phyloP scores from a whole-genome alignment of 2,329 filamentous ascomycete species.

The Fusarium drepaniforme region DNA sequence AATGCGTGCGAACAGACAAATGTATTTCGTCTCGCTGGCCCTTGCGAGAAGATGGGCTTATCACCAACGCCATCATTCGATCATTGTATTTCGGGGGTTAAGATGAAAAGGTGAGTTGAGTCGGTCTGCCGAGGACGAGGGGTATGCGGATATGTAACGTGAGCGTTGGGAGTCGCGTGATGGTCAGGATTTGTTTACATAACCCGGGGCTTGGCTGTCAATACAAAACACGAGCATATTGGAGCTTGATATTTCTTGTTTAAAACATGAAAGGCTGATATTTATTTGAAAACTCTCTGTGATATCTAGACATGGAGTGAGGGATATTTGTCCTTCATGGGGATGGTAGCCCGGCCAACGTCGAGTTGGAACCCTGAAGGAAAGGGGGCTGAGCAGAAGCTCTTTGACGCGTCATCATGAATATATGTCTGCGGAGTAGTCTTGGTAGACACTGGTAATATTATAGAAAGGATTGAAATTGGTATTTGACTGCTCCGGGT shows the following conservation, averaged over 20 bases:
- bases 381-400: background rate
- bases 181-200: background rate
- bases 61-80: background rate
- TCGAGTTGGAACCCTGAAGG: background rate
- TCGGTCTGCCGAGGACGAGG: background rate
- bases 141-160: background rate
- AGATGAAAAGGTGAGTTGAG: background rate
- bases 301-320: background rate
- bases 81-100: background rate
- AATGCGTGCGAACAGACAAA: background rate
- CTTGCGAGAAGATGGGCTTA: background rate
- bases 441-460: background rate
- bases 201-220: background rate
- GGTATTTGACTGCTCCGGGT: background rate
- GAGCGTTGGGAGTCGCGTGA: background rate
- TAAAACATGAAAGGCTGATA: background rate
- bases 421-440: background rate
- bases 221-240: background rate
- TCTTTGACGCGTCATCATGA: accelerated
- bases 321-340: background rate
- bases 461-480: background rate
- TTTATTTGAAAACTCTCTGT: background rate
- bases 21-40: background rate
- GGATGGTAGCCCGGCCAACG: background rate
- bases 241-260: background rate